phyloP scores from a whole-genome alignment of 2,329 filamentous ascomycete genomes.

The Penicillium sp. region DNA sequence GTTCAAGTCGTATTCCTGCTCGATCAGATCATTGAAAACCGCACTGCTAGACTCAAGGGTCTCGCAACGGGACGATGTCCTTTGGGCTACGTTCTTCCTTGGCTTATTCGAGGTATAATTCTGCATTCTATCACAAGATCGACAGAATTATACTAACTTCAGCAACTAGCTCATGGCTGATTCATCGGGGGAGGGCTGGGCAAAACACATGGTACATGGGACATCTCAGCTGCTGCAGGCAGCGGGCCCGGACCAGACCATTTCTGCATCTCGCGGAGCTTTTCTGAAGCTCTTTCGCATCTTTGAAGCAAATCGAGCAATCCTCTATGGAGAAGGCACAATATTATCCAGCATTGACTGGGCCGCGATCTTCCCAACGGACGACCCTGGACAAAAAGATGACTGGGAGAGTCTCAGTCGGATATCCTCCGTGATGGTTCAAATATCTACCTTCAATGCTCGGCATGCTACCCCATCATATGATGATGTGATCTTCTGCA shows the following conservation, averaged over 20 bases:
- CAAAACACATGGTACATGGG: conserved; percentile 12
- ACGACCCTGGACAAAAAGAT: background rate
- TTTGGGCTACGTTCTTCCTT: conserved; percentile 2
- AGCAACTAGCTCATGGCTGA: conserved; percentile 2
- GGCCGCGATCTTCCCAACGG: background rate
- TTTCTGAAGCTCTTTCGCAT: background rate
- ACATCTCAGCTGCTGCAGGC: conserved; percentile 12
- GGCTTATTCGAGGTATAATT: background rate
- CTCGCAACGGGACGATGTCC: background rate
- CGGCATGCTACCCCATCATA: background rate
- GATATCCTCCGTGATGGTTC: background rate
- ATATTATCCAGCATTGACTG: background rate
- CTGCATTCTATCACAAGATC: too few relatives aligned
- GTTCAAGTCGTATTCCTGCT: background rate
- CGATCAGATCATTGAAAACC: background rate
- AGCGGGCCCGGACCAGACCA: background rate
- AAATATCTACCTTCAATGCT: background rate
- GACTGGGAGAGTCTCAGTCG: background rate
- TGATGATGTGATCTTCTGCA: background rate
- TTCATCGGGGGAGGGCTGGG: conserved; percentile 7
- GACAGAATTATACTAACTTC: background rate
- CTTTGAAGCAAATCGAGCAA: background rate
- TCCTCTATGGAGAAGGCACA: background rate
- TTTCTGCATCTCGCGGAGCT: background rate
- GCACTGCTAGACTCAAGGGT: background rate